Conservation (phyloP, 441 rosid species). For the Eugenia klotzschiana region DNA sequence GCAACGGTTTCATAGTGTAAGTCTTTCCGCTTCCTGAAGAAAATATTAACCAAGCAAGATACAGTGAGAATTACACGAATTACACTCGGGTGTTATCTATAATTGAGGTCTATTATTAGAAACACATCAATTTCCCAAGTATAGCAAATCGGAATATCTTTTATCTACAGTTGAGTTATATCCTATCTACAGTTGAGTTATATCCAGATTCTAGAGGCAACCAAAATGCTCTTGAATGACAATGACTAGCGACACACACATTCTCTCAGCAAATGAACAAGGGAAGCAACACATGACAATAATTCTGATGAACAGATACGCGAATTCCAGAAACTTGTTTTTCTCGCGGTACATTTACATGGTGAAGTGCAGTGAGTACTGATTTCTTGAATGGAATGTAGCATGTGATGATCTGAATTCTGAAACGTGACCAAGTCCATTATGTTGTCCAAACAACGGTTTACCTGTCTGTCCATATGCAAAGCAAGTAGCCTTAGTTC, state of each 20-base stretch:
- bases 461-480: constrained; percentile 99
- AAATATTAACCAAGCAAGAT: background rate
- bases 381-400: background rate
- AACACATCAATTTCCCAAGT: background rate
- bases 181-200: background rate
- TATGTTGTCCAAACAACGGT: background rate
- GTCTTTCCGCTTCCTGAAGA: constrained; percentile 94
- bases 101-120: background rate
- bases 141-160: background rate
- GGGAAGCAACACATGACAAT: background rate
- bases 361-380: no score
- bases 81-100: background rate
- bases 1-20: constrained; percentile 90
- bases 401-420: background rate
- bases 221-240: background rate
- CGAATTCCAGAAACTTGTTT: no score
- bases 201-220: background rate
- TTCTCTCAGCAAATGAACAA: background rate
- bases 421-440: background rate
- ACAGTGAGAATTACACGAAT: background rate
- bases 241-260: background rate
- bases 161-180: background rate
- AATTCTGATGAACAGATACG: background rate
- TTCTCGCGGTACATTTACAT: no score
- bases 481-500: constrained; percentile 95